These are phyloP conservation scores for Solanum etuberosum DNA, from an alignment of 257 asterid genomes.

Conservation along the genomic window DNA sequence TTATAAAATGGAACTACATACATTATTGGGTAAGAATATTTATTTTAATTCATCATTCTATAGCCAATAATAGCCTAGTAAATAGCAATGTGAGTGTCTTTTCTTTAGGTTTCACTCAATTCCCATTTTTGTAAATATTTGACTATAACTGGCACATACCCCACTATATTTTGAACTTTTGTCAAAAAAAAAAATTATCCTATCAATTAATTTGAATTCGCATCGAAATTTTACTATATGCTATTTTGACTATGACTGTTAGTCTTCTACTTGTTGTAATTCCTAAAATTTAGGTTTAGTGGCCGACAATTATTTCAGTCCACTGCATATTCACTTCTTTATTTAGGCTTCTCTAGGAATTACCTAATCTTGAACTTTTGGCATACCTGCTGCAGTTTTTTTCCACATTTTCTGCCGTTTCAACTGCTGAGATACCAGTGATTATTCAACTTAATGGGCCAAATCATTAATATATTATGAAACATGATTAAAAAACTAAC, in stretches of 20 bases:
- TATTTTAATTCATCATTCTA: neutral
- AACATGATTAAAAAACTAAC: too few relatives aligned
- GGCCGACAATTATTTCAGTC: neutral
- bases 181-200: too few relatives aligned
- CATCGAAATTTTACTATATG: too few relatives aligned
- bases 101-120: neutral
- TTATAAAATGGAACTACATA: neutral
- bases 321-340: neutral
- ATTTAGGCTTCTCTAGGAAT: neutral
- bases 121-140: neutral
- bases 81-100: neutral
- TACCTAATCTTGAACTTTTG: neutral
- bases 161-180: neutral
- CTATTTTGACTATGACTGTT: neutral
- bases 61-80: neutral
- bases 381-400: neutral
- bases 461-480: neutral
- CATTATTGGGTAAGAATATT: neutral
- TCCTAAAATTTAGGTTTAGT: neutral
- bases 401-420: neutral
- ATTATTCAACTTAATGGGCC: neutral
- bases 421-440: neutral
- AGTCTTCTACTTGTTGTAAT: neutral
- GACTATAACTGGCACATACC: neutral
- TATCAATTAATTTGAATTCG: too few relatives aligned